Evolutionary conservation across 306 rosid species (phyloP).

Genomic region (Rosa multiflora): DNA sequence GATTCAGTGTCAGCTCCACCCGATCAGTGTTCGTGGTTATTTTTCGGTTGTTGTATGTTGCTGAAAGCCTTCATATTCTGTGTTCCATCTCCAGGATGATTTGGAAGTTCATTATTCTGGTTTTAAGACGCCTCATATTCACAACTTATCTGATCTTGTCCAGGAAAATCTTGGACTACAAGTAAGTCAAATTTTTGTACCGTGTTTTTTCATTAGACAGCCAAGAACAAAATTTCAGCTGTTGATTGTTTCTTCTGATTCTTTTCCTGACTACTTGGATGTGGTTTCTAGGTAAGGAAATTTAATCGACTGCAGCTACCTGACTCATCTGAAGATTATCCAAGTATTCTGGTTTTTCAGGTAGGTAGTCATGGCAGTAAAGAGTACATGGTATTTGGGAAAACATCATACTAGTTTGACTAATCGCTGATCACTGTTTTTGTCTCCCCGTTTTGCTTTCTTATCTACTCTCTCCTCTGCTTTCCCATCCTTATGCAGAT

Average conservation of each 20-base stretch:
- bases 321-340: constrained; percentile 62
- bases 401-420: not conserved
- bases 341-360: constrained; percentile 87
- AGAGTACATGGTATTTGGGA: not conserved
- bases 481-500: constrained; percentile 48
- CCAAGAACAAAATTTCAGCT: not conserved
- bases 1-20: not conserved
- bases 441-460: constrained; percentile 13
- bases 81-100: constrained; percentile 61
- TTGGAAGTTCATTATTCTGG: constrained; percentile 82
- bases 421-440: not conserved
- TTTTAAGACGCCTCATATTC: constrained; percentile 75
- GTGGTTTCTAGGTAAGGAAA: constrained; percentile 52
- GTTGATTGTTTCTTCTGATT: not conserved
- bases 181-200: constrained; percentile 42
- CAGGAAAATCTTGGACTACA: constrained; percentile 69
- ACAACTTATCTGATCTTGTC: constrained; percentile 90
- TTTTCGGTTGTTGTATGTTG: not conserved
- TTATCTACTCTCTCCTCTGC: constrained; percentile 8
- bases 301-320: constrained; percentile 65
- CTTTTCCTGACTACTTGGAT: constrained; percentile 8
- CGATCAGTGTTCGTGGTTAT: not conserved
- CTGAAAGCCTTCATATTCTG: constrained; percentile 1
- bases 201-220: not conserved
- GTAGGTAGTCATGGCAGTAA: constrained; percentile 37